Evolutionary conservation across 441 rosid species (phyloP).

Genomic region (Breynia disticha): DNA sequence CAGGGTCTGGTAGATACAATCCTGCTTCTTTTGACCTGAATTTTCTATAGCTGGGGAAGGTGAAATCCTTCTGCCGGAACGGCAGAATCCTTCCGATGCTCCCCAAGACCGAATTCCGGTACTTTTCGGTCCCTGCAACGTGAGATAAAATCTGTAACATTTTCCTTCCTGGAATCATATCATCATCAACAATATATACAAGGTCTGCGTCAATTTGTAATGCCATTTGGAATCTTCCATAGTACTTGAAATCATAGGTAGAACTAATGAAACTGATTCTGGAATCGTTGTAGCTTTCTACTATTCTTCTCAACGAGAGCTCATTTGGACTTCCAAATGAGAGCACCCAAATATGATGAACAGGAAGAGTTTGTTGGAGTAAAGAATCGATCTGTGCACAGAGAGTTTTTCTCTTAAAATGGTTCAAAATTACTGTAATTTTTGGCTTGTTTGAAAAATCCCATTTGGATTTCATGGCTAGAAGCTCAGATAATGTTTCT

Average conservation of each 20-base stretch:
- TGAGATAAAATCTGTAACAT: constrained; percentile 89
- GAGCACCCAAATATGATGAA: constrained; percentile 88
- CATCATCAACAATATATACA: constrained; percentile 77
- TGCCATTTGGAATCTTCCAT: constrained; percentile 93
- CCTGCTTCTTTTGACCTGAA: constrained; percentile 92
- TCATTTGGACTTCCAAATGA: constrained; percentile 88
- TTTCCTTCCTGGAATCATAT: constrained; percentile 90
- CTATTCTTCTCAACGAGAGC: constrained; percentile 52
- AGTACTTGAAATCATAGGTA: constrained; percentile 86
- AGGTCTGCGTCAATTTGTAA: constrained; percentile 86
- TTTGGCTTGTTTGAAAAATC: constrained; percentile 53
- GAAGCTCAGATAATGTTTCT: constrained; percentile 56
- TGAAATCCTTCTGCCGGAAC: constrained; percentile 80
- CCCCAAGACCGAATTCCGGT: constrained; percentile 78
- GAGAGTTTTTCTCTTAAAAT: constrained; percentile 89
- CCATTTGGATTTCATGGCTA: constrained; percentile 82
- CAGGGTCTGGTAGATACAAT: constrained; percentile 91
- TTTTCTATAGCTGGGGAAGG: constrained; percentile 90
- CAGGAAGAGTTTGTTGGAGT: constrained; percentile 78
- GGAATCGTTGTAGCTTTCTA: constrained; percentile 67
- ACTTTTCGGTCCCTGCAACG: constrained; percentile 90
- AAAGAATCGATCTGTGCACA: constrained; percentile 85
- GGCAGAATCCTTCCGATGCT: constrained; percentile 93
- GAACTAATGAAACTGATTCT: constrained; percentile 89
- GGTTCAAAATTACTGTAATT: constrained; percentile 76